Conservation (phyloP, 148 eudicot genomes). For the Selenicereus undatus region DNA sequence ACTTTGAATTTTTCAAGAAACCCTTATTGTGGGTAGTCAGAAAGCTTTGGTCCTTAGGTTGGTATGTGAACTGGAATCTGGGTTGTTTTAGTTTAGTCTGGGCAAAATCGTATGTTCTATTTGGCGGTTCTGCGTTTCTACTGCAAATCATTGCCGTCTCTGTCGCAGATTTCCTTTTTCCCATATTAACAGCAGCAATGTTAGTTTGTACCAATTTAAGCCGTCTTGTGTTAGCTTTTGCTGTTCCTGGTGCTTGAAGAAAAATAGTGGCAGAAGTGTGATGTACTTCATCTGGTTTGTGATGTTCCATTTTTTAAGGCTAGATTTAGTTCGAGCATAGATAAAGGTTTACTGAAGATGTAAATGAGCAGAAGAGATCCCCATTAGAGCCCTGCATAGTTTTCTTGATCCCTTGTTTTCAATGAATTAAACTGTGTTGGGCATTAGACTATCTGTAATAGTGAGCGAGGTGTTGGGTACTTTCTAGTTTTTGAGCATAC, state of each 20-base stretch:
- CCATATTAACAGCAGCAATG: too few species aligned
- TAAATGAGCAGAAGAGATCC: not conserved
- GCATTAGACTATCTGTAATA: not conserved
- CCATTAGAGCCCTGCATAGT: not conserved
- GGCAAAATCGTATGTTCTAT: too few species aligned
- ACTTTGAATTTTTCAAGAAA: too few species aligned
- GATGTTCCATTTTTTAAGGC: too few species aligned
- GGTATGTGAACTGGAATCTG: not conserved
- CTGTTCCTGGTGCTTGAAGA: not conserved
- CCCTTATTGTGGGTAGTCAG: too few species aligned
- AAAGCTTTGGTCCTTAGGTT: too few species aligned
- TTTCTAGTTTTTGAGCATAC: slow-evolving; percentile 3
- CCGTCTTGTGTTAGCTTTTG: not conserved
- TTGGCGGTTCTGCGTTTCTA: too few species aligned
- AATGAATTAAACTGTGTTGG: not conserved
- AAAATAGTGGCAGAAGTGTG: not conserved
- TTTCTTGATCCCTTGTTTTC: not conserved
- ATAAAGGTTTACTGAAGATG: not conserved
- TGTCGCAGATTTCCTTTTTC: too few species aligned
- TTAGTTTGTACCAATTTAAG: not conserved
- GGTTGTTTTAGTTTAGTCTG: not conserved
- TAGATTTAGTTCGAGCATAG: not conserved
- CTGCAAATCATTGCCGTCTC: too few species aligned
- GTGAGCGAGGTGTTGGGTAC: not conserved
- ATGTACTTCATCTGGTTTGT: not conserved